Evolutionary conservation across 78 protist species (phyloP), one percentile per base, ranked within the genome.

Genomic region (Polysphondylium violaceum): DNA sequence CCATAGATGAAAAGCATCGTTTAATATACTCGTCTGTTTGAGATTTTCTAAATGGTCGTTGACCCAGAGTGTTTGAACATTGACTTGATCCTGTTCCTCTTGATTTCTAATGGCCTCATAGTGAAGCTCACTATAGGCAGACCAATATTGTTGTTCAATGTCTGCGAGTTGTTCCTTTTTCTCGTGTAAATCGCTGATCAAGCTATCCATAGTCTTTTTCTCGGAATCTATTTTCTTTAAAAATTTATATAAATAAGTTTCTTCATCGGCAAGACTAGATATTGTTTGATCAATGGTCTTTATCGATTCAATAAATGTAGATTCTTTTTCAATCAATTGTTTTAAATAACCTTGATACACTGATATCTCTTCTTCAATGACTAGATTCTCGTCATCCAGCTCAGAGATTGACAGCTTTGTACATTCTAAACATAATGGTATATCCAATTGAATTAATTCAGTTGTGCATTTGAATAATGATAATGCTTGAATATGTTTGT

Each of bases 1-100:
- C 92, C 95, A 91, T 2, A 97, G 94, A 89, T 96, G 96, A 59
- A 97, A 97, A 1, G 97, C 88, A 63, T 97, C 97, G 60, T 97
- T 97, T 69, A 76, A 65, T 9, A 97, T 85, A 74, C 94, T 95
- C 0, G 97, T 96, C 31, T 76, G 63, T 27, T 86, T 86, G 44
- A 97, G 83, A 43, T 44, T 4, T 7, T 87, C 83, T 53, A 96
- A 85, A 65, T 89, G 81, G 36, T 74, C 86, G 9, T 55, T 63
- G 21, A 85, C 88, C 29, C 53, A 27, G 21, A 33, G 44, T 8
- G 59, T 71, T 44, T 78, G 92, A n/a, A 68, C 69, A 27, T 58
- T 43, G 1, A 89, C 47, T 36, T 76, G 50, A 3, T 67, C 93
- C 21, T 43, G 78, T 33, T 71, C 95, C 12, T 76, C 94, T 33